These are phyloP conservation scores for Claviceps sp. DNA, from an alignment of 2,329 filamentous ascomycete species.

Conservation along the genomic window DNA sequence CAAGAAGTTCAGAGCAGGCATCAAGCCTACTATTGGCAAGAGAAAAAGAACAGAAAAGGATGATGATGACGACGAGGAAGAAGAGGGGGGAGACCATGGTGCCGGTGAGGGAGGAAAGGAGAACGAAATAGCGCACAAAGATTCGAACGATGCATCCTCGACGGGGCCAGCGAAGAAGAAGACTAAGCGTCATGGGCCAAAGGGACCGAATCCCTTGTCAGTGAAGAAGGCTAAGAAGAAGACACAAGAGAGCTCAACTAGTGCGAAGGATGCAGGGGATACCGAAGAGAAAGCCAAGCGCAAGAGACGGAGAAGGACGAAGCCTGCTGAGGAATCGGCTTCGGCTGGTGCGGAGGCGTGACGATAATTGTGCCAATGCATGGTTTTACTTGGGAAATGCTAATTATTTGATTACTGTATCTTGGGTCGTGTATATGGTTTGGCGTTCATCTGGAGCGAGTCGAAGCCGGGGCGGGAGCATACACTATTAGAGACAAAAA, in stretches of 20 bases:
- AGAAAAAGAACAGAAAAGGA: slow-evolving; percentile 36
- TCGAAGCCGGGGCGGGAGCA: no score
- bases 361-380: background rate
- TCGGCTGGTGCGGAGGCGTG: background rate
- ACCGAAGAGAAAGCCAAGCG: slow-evolving; percentile 17
- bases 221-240: slow-evolving; percentile 55
- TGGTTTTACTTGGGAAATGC: background rate
- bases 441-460: no score
- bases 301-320: slow-evolving; percentile 19
- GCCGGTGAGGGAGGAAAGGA: slow-evolving; percentile 20
- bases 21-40: slow-evolving; percentile 40
- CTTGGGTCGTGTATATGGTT: background rate
- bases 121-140: slow-evolving; percentile 9
- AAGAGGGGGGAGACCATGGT: slow-evolving; percentile 11
- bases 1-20: slow-evolving; percentile 58
- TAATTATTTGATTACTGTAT: background rate
- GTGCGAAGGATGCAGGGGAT: slow-evolving; percentile 14
- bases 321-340: slow-evolving; percentile 7
- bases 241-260: slow-evolving; percentile 10
- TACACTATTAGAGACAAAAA: no score
- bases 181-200: slow-evolving; percentile 45
- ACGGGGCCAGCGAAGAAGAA: slow-evolving; percentile 34
- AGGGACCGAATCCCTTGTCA: slow-evolving; percentile 58
- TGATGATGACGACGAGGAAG: background rate
- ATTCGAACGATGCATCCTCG: slow-evolving; percentile 9